phyloP scores from a whole-genome alignment of 148 eudicot species.

The Rhododendron simsii region DNA sequence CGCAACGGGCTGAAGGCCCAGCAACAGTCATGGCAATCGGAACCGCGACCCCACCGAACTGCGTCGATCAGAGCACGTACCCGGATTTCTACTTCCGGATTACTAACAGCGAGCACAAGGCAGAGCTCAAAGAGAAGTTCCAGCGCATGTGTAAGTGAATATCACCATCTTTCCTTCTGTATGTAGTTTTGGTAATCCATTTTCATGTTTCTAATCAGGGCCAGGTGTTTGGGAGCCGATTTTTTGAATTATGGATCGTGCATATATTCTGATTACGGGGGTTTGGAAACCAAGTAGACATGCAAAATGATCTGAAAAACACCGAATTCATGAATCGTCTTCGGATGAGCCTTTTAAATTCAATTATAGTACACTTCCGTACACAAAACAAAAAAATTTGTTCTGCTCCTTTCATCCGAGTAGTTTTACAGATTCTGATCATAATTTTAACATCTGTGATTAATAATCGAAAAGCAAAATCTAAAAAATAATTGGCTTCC shows the following conservation, averaged over 20 bases:
- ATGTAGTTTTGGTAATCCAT: not conserved
- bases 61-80: slow-evolving; percentile 40
- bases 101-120: slow-evolving; percentile 36
- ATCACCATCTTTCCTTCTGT: not conserved
- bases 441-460: too few species aligned
- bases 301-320: not conserved
- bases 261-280: not conserved
- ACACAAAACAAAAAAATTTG: not conserved
- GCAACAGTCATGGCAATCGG: slow-evolving; percentile 42
- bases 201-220: not conserved
- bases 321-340: not conserved
- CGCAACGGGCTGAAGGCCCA: slow-evolving; percentile 38
- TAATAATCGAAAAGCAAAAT: too few species aligned
- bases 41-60: slow-evolving; percentile 33
- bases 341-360: not conserved
- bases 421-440: too few species aligned
- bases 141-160: slow-evolving; percentile 39
- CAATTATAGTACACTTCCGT: too few species aligned
- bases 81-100: slow-evolving; percentile 40
- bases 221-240: not conserved
- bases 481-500: not conserved
- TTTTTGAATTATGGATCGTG: not conserved
- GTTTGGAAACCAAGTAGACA: not conserved
- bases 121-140: slow-evolving; percentile 39
- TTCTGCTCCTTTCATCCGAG: not conserved